phyloP scores from a whole-genome alignment of 2,329 filamentous ascomycete species.

The Pseudocercospora macadamiae region DNA sequence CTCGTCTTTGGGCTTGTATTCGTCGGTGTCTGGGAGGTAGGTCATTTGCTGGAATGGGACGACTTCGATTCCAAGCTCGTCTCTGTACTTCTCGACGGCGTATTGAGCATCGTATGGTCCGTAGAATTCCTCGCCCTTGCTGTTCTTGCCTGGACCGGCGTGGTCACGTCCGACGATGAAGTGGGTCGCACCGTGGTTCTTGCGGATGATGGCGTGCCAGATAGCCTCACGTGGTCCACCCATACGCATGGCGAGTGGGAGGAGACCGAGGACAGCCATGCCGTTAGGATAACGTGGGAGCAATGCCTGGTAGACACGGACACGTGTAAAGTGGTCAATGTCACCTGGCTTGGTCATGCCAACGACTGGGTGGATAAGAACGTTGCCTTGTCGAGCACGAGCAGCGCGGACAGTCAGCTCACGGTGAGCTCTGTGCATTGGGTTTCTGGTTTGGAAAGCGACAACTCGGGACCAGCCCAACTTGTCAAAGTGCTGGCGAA shows the following conservation, averaged over 20 bases:
- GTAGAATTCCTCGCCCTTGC: conserved; percentile 94
- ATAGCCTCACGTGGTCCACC: conserved; percentile 96
- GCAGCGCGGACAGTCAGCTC: conserved; percentile 97
- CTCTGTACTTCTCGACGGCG: conserved; percentile 92
- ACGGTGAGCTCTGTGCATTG: conserved; percentile 98
- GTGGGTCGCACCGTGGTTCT: conserved; percentile 98
- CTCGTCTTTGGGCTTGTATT: conserved; percentile 92
- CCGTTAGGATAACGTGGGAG: conserved; percentile 97
- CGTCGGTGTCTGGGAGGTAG: conserved; percentile 94
- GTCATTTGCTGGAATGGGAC: conserved; percentile 99
- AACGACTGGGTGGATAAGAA: conserved; percentile 98
- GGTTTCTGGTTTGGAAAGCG: conserved; percentile 98
- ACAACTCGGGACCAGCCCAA: conserved; percentile 97
- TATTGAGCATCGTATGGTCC: conserved; percentile 97
- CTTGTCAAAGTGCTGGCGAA: conserved; percentile 98
- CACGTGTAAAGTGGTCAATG: conserved; percentile 99
- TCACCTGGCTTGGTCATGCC: conserved; percentile 98
- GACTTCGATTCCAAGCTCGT: conserved; percentile 97
- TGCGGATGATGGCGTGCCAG: conserved; percentile 99
- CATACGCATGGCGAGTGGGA: conserved; percentile 98
- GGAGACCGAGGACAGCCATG: conserved; percentile 94
- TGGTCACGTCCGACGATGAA: conserved; percentile 99
- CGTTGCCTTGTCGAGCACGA: conserved; percentile 93
- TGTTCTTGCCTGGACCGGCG: conserved; percentile 97
- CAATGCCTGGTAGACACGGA: conserved; percentile 97